phyloP scores from a whole-genome alignment of 1,139 yeast genomes.

The Candida frijolesensis region DNA sequence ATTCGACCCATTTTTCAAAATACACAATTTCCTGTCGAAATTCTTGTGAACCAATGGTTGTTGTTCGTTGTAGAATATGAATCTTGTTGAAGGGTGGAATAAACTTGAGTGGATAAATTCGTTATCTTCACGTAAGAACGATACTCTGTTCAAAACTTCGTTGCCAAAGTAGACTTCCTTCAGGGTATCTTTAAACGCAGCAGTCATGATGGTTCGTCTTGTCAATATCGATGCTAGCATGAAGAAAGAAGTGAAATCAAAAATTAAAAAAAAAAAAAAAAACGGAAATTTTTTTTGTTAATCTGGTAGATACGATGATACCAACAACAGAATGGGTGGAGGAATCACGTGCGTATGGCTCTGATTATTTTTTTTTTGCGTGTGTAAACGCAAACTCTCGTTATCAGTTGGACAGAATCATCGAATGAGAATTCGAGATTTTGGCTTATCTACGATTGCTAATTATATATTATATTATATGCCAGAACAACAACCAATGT shows the following conservation, averaged over 20 bases:
- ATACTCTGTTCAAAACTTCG: conserved; percentile 72
- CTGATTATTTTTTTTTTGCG: too few species aligned
- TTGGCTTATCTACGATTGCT: neutral
- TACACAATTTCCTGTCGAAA: conserved; percentile 30
- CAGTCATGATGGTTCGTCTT: conserved; percentile 5
- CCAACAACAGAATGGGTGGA: too few species aligned
- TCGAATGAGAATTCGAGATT: conserved; percentile 2
- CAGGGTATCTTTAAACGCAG: conserved; percentile 22
- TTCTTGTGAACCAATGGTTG: conserved; percentile 40
- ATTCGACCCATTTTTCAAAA: conserved; percentile 39
- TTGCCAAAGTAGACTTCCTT: conserved; percentile 50
- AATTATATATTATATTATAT: neutral
- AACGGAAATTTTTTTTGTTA: neutral
- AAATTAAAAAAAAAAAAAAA: too few species aligned
- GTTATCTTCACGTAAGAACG: conserved; percentile 71
- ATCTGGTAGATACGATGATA: neutral
- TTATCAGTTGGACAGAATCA: neutral
- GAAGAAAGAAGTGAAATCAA: neutral
- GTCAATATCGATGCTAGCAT: neutral
- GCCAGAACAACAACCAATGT: neutral
- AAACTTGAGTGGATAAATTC: conserved; percentile 60
- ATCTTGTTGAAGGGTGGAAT: conserved; percentile 53
- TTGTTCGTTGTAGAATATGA: conserved; percentile 50
- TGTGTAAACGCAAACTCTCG: neutral
- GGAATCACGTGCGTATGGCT: too few species aligned